phyloP scores from a whole-genome alignment of 2,329 filamentous ascomycete genomes.

The Hymenotorrendiella dingleyae region DNA sequence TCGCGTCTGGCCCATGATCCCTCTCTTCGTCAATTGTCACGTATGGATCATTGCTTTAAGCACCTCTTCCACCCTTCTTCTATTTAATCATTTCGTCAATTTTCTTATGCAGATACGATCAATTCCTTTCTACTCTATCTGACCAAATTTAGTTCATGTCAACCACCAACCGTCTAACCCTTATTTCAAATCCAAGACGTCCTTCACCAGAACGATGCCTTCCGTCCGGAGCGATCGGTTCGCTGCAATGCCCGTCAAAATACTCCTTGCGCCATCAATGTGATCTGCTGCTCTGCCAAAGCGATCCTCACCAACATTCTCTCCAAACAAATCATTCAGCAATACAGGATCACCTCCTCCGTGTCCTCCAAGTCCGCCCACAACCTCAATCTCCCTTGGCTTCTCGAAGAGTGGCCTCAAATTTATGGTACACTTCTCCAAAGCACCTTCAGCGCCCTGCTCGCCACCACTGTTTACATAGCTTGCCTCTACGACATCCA shows the following conservation, averaged over 20 bases:
- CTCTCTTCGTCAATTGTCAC: too few relatives aligned
- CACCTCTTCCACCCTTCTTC: too few relatives aligned
- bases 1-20: too few relatives aligned
- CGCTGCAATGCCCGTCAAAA: slow-evolving; percentile 53
- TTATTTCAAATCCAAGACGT: slow-evolving; percentile 14
- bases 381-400: slow-evolving; percentile 48
- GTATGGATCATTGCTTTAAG: too few relatives aligned
- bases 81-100: too few relatives aligned
- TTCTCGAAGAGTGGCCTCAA: slow-evolving; percentile 51
- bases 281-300: slow-evolving; percentile 51
- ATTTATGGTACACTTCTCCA: slow-evolving; percentile 44
- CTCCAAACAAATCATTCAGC: slow-evolving; percentile 52
- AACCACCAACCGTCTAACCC: too few relatives aligned
- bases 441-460: slow-evolving; percentile 46
- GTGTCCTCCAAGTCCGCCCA: slow-evolving; percentile 48
- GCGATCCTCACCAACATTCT: slow-evolving; percentile 41
- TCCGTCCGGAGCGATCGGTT: slow-evolving; percentile 53
- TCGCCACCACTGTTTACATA: slow-evolving; percentile 57
- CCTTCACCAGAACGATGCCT: slow-evolving; percentile 49
- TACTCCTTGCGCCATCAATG: slow-evolving; percentile 52
- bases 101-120: too few relatives aligned
- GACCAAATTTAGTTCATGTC: too few relatives aligned
- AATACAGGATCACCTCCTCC: slow-evolving; percentile 54
- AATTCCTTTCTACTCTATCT: too few relatives aligned
- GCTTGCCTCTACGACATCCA: slow-evolving; percentile 56